Conservation (phyloP, 257 asterid species). For the Apocynum venetum region DNA sequence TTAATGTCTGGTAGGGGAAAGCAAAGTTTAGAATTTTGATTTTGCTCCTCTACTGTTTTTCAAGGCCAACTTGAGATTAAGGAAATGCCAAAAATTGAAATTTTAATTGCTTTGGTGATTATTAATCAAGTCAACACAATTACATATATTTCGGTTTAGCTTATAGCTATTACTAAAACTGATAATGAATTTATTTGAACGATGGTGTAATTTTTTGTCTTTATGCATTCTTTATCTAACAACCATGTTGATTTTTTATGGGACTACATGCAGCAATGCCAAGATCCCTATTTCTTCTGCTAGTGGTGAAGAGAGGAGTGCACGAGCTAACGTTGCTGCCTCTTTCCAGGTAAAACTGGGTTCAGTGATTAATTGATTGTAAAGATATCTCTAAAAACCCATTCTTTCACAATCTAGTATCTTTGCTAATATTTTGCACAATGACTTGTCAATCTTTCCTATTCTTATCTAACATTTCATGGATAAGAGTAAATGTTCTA, state of each 20-base stretch:
- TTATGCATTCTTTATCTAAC: conserved; percentile 4
- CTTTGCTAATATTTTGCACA: background rate
- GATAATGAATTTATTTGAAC: background rate
- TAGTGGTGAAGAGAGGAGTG: conserved; percentile 56
- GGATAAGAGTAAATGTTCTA: conserved; percentile 10
- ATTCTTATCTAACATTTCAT: background rate
- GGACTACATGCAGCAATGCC: conserved; percentile 54
- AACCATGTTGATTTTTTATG: conserved; percentile 4
- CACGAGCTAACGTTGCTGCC: conserved; percentile 97
- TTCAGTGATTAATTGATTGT: background rate
- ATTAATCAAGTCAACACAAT: background rate
- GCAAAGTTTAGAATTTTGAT: background rate
- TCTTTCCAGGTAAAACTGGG: conserved; percentile 70
- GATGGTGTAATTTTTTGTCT: background rate
- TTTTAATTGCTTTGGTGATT: background rate
- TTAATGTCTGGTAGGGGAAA: background rate
- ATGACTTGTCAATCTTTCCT: background rate
- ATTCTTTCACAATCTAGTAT: background rate
- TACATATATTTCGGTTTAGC: background rate
- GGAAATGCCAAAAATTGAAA: background rate
- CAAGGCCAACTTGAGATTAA: background rate
- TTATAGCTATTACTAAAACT: background rate
- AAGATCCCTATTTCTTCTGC: conserved; percentile 65
- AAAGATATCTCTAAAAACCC: background rate
- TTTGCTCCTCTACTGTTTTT: background rate